Percentiles rank a stretch among this genome's conserved stretches.
phyloP scores from a whole-genome alignment of 345 rosid species.

The Salix purpurea region DNA sequence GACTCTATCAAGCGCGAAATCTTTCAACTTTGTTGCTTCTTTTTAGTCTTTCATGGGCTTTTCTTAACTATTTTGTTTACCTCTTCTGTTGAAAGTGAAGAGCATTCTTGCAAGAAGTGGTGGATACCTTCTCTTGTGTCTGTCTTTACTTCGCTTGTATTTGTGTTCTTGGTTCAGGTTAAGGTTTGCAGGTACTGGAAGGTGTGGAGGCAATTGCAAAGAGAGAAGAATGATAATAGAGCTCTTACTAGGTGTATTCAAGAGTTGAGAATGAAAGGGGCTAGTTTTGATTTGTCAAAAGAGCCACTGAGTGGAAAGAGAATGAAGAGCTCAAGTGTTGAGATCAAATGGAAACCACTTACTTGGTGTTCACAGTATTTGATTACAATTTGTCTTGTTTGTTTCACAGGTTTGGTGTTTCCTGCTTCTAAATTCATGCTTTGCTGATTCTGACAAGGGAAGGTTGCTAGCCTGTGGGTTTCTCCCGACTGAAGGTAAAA shows the following conservation, averaged over 20 bases:
- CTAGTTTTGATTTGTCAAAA: slow-evolving; percentile 79
- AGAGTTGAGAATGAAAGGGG: slow-evolving; percentile 94
- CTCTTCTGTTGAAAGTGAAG: slow-evolving; percentile 31
- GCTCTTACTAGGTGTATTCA: slow-evolving; percentile 65
- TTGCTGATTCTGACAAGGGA: slow-evolving; percentile 40
- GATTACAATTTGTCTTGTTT: slow-evolving; percentile 56
- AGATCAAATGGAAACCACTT: slow-evolving; percentile 88
- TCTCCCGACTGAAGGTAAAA: background rate
- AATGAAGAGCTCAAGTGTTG: slow-evolving; percentile 93
- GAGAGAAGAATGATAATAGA: slow-evolving; percentile 64
- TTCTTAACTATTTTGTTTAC: slow-evolving; percentile 61
- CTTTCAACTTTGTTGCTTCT: slow-evolving; percentile 78
- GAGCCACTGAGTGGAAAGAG: slow-evolving; percentile 75
- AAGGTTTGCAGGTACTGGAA: slow-evolving; percentile 74
- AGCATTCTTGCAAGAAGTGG: slow-evolving; percentile 61
- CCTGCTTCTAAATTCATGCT: slow-evolving; percentile 67
- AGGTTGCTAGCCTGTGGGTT: background rate
- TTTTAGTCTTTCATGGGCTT: slow-evolving; percentile 61
- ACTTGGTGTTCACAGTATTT: slow-evolving; percentile 72
- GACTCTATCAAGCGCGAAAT: slow-evolving; percentile 75
- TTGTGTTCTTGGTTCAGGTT: slow-evolving; percentile 62
- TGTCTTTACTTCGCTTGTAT: slow-evolving; percentile 54
- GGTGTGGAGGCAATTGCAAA: slow-evolving; percentile 58
- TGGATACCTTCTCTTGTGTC: slow-evolving; percentile 71
- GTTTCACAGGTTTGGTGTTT: slow-evolving; percentile 57